Evolutionary conservation across 306 rosid species (phyloP).

Genomic region (Echinosophora koreensis): DNA sequence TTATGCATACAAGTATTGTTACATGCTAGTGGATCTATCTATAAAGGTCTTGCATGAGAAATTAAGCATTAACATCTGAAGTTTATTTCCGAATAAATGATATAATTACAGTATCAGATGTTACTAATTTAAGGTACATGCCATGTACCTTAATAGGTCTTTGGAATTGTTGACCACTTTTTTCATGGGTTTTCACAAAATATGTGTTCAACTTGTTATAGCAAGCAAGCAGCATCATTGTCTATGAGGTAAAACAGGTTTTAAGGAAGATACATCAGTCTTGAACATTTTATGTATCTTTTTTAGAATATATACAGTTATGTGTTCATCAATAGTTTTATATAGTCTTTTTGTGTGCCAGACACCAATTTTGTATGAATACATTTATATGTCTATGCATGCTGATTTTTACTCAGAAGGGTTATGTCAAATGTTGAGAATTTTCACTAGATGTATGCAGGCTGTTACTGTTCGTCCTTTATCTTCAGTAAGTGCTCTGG

Average conservation of each 20-base stretch:
- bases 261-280: not conserved
- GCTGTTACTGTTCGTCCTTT: slow-evolving; percentile 99
- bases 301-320: not conserved
- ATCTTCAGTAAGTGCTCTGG: slow-evolving; percentile 89
- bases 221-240: slow-evolving; percentile 23
- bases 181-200: slow-evolving; percentile 8
- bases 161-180: slow-evolving; percentile 14
- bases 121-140: slow-evolving; percentile 24
- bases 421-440: slow-evolving; percentile 67
- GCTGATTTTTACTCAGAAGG: slow-evolving; percentile 35
- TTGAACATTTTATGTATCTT: slow-evolving; percentile 5
- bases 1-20: not conserved
- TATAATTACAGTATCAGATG: slow-evolving; percentile 2
- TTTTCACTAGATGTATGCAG: slow-evolving; percentile 93
- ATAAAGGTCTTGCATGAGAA: slow-evolving; percentile 20
- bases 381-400: slow-evolving; percentile 25
- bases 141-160: slow-evolving; percentile 5
- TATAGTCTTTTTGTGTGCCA: slow-evolving; percentile 13
- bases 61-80: slow-evolving; percentile 20
- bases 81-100: slow-evolving; percentile 11
- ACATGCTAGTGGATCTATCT: slow-evolving; percentile 1
- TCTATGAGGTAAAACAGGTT: slow-evolving; percentile 7
- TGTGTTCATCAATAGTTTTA: slow-evolving; percentile 30
- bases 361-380: slow-evolving; percentile 2
- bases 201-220: slow-evolving; percentile 2